These are phyloP conservation scores for Tieghemostelium lacteum DNA, from an alignment of 78 protist species.

Conservation along the genomic window DNA sequence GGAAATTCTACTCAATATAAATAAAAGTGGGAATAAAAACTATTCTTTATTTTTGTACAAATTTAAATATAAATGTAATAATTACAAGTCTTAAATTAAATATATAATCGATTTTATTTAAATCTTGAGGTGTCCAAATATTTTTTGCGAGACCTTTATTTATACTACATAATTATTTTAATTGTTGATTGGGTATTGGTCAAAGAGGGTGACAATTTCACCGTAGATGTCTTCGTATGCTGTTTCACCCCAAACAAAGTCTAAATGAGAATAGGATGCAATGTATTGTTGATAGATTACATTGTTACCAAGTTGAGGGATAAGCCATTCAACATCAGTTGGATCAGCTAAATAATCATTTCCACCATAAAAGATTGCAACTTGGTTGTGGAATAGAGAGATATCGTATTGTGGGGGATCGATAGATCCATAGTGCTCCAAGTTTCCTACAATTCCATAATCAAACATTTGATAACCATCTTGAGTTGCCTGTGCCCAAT, in stretches of 20 bases:
- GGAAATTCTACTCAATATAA: conserved; percentile 67
- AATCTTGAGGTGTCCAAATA: no score
- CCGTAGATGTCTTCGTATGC: conserved; percentile 47
- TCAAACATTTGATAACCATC: conserved; percentile 64
- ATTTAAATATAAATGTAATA: no score
- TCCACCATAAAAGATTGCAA: conserved; percentile 45
- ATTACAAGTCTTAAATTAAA: no score
- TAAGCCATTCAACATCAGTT: conserved; percentile 56
- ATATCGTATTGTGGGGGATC: conserved; percentile 64
- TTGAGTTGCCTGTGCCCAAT: conserved; percentile 77
- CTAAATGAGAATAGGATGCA: conserved; percentile 72
- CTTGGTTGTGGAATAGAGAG: conserved; percentile 19
- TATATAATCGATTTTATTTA: no score
- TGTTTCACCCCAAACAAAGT: conserved; percentile 85
- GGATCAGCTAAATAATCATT: conserved; percentile 77
- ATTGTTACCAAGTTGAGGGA: conserved; percentile 28
- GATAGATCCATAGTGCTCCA: conserved; percentile 39
- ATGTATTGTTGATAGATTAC: conserved; percentile 10
- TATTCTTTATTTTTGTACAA: no score
- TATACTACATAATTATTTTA: no score
- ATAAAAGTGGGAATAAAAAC: no score
- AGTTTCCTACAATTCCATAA: conserved; percentile 46
- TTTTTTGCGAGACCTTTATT: no score
- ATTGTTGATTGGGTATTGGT: no score
- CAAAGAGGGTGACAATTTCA: neutral